Evolutionary conservation across 495 filamentous ascomycete genomes (phyloP), one percentile per base, ranked within the genome.

Genomic region (Trichoderma asperelloides): DNA sequence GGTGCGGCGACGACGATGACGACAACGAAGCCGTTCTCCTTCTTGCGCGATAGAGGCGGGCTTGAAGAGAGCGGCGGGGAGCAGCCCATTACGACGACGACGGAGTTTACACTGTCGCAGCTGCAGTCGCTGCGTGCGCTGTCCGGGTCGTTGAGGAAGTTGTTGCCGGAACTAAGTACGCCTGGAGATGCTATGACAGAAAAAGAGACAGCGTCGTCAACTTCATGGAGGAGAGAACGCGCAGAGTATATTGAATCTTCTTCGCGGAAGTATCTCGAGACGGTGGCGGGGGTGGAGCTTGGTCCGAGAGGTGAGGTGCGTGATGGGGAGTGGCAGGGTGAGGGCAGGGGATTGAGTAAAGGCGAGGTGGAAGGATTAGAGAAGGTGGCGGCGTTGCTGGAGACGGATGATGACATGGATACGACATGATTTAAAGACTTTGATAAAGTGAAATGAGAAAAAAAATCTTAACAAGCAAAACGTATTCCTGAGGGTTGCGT

Each of bases 91-190:
- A 88, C 87, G 16, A 93, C 91, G 0, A 89, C 91, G 6, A 87
- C 92, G 0, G 85, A 84, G 3, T 97, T 97, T 73, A 87, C 89
- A 4, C 77, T 92, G 21, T 89, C 88, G 0, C 95, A 98, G 76
- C 81, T 97, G 13, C 89, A 90, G 13, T 85, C 89, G 0, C 81
- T 98, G 33, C 85, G 91, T 65, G 78, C 84, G 3, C 78, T 92
- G 4, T 81, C 92, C 0, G 78, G 81, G 2, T 78, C 85, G 27
- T 76, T 98, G 65, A 80, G 87, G 23, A 85, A 85, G 0, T 83
- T 87, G 68, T 71, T 88, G 73, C 79, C 83, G 2, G 79, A 81
- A 3, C 71, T 93, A 33, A 79, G 77, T 1, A 71, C 77, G 9
- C 70, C 69, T 18, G 23, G 51, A 3, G 51, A 55, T 12, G 16